Conservation (phyloP, 1,284 basidiomycete species). For the Cystobasidium sp. region DNA sequence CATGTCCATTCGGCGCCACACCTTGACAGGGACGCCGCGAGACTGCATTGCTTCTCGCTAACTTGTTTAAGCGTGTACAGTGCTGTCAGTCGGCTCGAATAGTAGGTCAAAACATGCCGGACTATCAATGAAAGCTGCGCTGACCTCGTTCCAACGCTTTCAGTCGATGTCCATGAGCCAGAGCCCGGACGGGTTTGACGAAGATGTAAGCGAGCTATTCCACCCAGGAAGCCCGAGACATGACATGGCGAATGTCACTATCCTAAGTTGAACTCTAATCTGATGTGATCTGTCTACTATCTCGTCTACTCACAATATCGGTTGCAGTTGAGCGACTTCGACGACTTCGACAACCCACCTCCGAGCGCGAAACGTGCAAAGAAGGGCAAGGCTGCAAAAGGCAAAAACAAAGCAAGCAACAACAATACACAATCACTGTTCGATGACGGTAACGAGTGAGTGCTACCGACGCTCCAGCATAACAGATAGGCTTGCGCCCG, state of each 20-base stretch:
- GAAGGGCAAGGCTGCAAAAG: conserved; percentile 35
- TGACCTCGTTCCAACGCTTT: neutral
- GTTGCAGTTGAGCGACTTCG: conserved; percentile 22
- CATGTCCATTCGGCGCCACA: no score
- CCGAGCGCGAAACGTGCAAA: conserved; percentile 16
- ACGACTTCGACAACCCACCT: conserved; percentile 7
- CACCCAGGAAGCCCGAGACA: neutral
- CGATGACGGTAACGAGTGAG: conserved; percentile 17
- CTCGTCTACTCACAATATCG: neutral
- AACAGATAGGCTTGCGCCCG: neutral
- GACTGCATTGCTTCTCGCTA: no score
- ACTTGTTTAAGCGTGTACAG: no score
- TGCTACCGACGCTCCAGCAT: neutral
- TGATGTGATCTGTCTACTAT: neutral
- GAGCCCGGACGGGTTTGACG: conserved; percentile 19
- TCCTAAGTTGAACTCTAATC: neutral
- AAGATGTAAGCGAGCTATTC: conserved; percentile 18
- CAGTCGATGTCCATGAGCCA: conserved; percentile 8
- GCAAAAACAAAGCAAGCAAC: conserved; percentile 14
- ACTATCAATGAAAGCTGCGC: no score
- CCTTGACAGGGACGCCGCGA: no score
- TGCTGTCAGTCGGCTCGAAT: no score
- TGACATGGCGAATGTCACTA: neutral
- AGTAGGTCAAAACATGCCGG: no score
- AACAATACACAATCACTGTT: neutral